Evolutionary conservation across 1,139 yeast species (phyloP).

Genomic region (Protomyces gravidus): DNA sequence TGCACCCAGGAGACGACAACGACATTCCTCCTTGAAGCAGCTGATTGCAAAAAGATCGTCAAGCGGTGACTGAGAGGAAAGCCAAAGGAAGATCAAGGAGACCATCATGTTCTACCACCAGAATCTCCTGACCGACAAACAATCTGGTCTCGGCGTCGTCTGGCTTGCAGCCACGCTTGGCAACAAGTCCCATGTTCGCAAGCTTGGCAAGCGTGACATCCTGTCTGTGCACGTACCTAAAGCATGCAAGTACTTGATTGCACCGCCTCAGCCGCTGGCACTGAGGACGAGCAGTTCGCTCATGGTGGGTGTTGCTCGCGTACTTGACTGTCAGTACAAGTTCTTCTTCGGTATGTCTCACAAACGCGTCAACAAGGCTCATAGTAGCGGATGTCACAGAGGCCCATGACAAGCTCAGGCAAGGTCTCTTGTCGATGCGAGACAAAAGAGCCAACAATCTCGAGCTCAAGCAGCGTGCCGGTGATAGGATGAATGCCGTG

Average conservation of each 20-base stretch:
- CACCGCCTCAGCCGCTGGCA: constrained; percentile 39
- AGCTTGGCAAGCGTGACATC: constrained; percentile 35
- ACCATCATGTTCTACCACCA: constrained; percentile 32
- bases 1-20: too few species aligned
- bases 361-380: neutral
- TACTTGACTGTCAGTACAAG: constrained; percentile 50
- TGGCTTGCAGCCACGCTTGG: constrained; percentile 37
- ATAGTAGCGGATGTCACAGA: constrained; percentile 26
- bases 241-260: constrained; percentile 34
- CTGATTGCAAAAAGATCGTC: too few species aligned
- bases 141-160: constrained; percentile 31
- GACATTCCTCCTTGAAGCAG: too few species aligned
- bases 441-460: neutral
- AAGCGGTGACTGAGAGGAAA: too few species aligned
- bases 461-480: constrained; percentile 1
- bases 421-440: constrained; percentile 2
- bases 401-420: constrained; percentile 24
- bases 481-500: constrained; percentile 6
- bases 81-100: too few species aligned
- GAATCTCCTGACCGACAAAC: constrained; percentile 27
- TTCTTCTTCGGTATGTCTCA: constrained; percentile 2
- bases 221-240: constrained; percentile 35
- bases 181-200: constrained; percentile 33
- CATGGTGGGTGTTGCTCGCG: constrained; percentile 55
- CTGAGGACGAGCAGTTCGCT: constrained; percentile 51